Evolutionary conservation across 108 stramenopile species (phyloP), one percentile per base, ranked within the genome.

Genomic region (Nitzschia sp.): DNA sequence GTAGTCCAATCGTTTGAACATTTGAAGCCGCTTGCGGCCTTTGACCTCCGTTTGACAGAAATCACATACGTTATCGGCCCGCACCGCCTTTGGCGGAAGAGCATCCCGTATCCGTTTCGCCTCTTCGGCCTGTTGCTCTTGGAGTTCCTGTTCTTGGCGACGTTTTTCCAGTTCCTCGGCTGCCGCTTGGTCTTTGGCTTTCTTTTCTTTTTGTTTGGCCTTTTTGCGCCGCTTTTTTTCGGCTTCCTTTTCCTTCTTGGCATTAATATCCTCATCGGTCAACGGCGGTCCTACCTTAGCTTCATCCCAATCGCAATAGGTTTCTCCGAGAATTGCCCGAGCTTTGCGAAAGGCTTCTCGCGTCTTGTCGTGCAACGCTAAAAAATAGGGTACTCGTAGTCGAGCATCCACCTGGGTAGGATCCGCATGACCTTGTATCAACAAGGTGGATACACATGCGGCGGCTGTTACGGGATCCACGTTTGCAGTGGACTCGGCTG

Each of bases 271-370:
- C 2, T 72, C 64, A 24, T 81, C 78, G 5, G 89, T 77, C 33
- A 94, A 67, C 5, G 92, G 71, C 8, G 89, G 83, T 1, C 88
- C 89, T 9, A 96, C 90, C 53, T 82, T 90, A 6, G 91, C 88
- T 2, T 29, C 74, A 35, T 86, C 86, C 95, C 95, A 96, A 59
- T 78, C 57, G 53, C 86, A 93, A 66, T 64, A 74, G 9, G 81
- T 84, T 83, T 90, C 90, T 27, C 91, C 95, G 31, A 94, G 32
- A 19, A 53, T 54, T 2, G 77, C 82, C n/a, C 95, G 81, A 18
- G 91, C 89, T 47, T 64, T 72, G 25, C 92, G 90, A 75, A 96
- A 96, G 23, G 91, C 85, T 59, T 96, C 87, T 34, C 95, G 81
- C 0, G 81, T 48, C 61, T 77, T 87, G 34, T 93, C 90, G 28